These are phyloP conservation scores for Amaranthus cruentus DNA, from an alignment of 148 eudicot species.

Conservation along the genomic window DNA sequence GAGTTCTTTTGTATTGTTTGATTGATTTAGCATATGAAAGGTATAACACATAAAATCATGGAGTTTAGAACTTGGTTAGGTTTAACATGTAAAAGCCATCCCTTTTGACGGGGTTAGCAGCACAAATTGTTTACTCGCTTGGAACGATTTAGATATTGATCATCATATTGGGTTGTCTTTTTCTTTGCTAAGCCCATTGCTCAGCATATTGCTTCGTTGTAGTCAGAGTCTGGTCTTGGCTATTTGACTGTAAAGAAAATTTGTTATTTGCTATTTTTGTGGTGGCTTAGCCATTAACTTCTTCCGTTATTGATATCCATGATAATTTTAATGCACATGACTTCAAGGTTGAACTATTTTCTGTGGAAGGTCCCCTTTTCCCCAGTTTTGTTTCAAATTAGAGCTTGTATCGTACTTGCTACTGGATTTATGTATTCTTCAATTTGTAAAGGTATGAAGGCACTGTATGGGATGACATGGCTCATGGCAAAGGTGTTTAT, in stretches of 20 bases:
- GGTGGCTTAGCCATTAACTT: neutral
- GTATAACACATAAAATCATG: neutral
- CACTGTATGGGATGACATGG: constrained; percentile 94
- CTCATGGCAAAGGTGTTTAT: constrained; percentile 93
- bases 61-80: neutral
- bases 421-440: neutral
- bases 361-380: neutral
- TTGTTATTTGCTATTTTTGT: neutral
- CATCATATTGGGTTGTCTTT: neutral
- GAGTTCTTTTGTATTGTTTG: neutral
- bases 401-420: neutral
- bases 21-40: neutral
- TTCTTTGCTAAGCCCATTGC: neutral
- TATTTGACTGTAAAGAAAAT: neutral
- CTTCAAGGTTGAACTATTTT: neutral
- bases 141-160: neutral
- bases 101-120: too few relatives aligned
- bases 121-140: neutral
- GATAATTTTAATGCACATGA: neutral
- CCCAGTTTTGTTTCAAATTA: neutral
- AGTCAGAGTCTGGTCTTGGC: neutral
- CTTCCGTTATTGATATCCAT: neutral
- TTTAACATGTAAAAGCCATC: neutral
- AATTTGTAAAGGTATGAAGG: constrained; percentile 71
- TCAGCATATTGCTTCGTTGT: neutral